phyloP scores from a whole-genome alignment of 2,329 filamentous ascomycete genomes.

The Claviceps paspali region DNA sequence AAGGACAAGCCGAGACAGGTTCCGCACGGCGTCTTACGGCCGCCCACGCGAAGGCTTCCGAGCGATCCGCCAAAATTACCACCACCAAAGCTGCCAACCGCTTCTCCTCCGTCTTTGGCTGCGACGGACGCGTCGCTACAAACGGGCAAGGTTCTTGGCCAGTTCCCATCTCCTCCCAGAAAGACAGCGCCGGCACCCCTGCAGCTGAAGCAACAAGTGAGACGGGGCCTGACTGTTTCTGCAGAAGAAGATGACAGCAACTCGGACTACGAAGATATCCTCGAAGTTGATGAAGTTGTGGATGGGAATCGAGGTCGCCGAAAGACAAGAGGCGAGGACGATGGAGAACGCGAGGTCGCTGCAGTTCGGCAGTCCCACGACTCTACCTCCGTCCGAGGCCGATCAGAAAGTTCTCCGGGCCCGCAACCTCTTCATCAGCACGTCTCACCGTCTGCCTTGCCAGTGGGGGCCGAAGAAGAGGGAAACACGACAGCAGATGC shows the following conservation, averaged over 20 bases:
- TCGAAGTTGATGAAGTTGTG: constrained; percentile 51
- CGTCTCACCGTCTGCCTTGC: background rate
- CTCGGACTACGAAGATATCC: constrained; percentile 69
- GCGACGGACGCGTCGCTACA: constrained; percentile 28
- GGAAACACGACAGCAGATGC: constrained; percentile 31
- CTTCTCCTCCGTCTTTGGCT: constrained; percentile 22
- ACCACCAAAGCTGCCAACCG: constrained; percentile 35
- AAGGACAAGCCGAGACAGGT: constrained; percentile 28
- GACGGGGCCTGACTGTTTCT: constrained; percentile 10
- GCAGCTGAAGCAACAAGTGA: constrained; percentile 35
- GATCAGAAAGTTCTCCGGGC: background rate
- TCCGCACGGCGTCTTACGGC: constrained; percentile 34
- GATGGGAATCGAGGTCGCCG: constrained; percentile 55
- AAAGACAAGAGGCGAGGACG: constrained; percentile 78
- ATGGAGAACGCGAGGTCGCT: constrained; percentile 58
- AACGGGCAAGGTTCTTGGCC: constrained; percentile 28
- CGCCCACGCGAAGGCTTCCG: constrained; percentile 40
- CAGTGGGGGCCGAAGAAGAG: background rate
- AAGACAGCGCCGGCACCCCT: constrained; percentile 79
- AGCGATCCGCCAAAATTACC: constrained; percentile 36
- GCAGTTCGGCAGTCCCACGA: constrained; percentile 52
- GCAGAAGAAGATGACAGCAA: constrained; percentile 51
- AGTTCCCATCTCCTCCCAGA: constrained; percentile 48
- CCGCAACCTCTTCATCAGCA: background rate
- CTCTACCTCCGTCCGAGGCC: constrained; percentile 54